Evolutionary conservation across 257 asterid genomes (phyloP).

Genomic region (Echium plantagineum): DNA sequence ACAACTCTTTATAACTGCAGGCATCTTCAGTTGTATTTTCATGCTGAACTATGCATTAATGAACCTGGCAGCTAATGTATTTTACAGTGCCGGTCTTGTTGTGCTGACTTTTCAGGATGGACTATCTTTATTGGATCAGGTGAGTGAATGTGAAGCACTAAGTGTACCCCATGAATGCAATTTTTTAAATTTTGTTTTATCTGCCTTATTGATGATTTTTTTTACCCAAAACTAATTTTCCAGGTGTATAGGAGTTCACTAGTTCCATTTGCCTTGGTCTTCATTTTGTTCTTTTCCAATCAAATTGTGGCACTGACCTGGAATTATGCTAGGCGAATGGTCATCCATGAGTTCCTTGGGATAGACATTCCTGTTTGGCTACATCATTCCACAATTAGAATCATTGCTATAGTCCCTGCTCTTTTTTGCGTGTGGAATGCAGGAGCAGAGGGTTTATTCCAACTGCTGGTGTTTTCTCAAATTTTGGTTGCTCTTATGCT

Average conservation of each 20-base stretch:
- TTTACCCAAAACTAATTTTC: background rate
- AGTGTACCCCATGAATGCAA: conserved; percentile 6
- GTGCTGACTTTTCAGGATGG: conserved; percentile 75
- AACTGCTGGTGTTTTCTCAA: conserved; percentile 67
- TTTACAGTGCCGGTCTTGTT: conserved; percentile 51
- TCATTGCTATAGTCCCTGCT: conserved; percentile 73
- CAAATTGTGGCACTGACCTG: conserved; percentile 72
- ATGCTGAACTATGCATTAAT: conserved; percentile 54
- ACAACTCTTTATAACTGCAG: conserved; percentile 69
- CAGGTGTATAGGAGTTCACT: conserved; percentile 42
- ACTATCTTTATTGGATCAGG: conserved; percentile 86
- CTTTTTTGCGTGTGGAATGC: conserved; percentile 70
- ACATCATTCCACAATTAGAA: conserved; percentile 78
- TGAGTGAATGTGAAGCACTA: conserved; percentile 12
- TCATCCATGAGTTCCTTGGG: conserved; percentile 46
- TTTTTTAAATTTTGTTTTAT: background rate
- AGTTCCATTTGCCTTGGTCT: conserved; percentile 44
- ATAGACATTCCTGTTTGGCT: conserved; percentile 91
- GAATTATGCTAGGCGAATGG: conserved; percentile 63
- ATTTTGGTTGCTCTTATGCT: conserved; percentile 79
- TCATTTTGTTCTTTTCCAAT: conserved; percentile 53
- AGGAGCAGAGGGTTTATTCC: conserved; percentile 90
- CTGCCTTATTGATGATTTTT: background rate
- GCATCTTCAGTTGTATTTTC: conserved; percentile 79
- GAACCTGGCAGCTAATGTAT: conserved; percentile 63